Evolutionary conservation across 306 rosid genomes (phyloP), one percentile per base, ranked within the genome.

Genomic region (Notholithocarpus densiflorus): DNA sequence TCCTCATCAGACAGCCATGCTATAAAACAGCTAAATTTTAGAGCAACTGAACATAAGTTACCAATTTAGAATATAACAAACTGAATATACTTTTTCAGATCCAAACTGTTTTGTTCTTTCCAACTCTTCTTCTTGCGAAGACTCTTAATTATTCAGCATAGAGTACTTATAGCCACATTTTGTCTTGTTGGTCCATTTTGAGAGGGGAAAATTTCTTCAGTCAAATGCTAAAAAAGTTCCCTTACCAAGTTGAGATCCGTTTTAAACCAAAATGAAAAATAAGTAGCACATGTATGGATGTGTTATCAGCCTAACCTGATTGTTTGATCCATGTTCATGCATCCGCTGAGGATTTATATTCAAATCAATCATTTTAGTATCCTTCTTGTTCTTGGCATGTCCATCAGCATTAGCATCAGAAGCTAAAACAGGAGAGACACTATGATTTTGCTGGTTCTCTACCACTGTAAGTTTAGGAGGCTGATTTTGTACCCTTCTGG

Each of bases 331-430:
- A 8, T 91, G 99, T 74, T 88, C 99, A 18, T 88, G 96, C 85
- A 95, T 77, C 86, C 91, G 88, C 32, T 89, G 91, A 84, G 99
- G 99, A 88, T 93, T 88, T 83, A 93, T 89, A 84, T 95, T 95
- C 86, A 95, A 86, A 83, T 95, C 99, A 75, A 95, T 89, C 97
- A 95, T 84, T 79, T 95, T 86, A 40, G 45, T 40, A n/a, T 93
- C 91, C 85, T 86, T 85, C 90, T 86, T 86, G 76, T 86, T 85
- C 89, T 86, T 86, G 76, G 86, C 56, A 75, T 90, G 89, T 3
- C 94, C 92, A 82, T 85, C 93, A 62, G 84, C 89, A 80, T 87
- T 81, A 56, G 89, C 73, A 72, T 88, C 96, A 75, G 80, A 78
- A 32, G 55, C 37, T 15, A 83, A 72, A 83, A 71, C 72, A 71